Percentiles rank a stretch among this genome's conserved stretches.
These are phyloP conservation scores for Phascolomyces articulosus DNA, from an alignment of 371 early-diverging fungal genomes.

Conservation along the genomic window DNA sequence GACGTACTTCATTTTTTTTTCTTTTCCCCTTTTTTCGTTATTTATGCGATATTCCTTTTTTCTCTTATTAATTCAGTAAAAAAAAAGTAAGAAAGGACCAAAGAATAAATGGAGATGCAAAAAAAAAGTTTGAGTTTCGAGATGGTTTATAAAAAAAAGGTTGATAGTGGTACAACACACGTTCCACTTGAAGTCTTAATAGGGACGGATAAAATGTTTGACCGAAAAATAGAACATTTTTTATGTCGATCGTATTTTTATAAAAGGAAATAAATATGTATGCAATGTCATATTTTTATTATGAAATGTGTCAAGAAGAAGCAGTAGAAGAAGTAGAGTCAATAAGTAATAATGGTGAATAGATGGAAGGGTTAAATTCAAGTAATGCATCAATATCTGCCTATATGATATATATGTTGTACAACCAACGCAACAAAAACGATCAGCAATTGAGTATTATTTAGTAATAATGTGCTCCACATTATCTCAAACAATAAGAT, in stretches of 20 bases:
- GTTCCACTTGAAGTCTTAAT: not conserved
- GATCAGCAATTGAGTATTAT: too few relatives aligned
- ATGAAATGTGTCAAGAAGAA: too few relatives aligned
- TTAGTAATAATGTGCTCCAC: too few relatives aligned
- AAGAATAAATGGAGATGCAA: not conserved
- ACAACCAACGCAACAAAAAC: too few relatives aligned
- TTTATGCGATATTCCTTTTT: too few relatives aligned
- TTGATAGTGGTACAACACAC: too few relatives aligned
- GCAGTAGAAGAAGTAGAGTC: too few relatives aligned
- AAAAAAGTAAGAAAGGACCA: not conserved
- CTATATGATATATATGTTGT: not conserved
- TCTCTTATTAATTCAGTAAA: not conserved
- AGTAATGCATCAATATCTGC: constrained; percentile 9
- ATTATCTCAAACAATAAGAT: too few relatives aligned
- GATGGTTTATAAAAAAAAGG: not conserved
- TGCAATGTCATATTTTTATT: too few relatives aligned
- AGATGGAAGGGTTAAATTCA: not conserved
- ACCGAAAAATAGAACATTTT: not conserved
- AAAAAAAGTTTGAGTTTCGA: not conserved
- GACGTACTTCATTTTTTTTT: constrained; percentile 42
- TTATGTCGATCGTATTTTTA: not conserved
- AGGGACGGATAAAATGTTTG: not conserved
- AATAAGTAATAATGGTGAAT: too few relatives aligned
- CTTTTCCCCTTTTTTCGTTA: not conserved
- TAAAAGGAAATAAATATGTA: too few relatives aligned